These are phyloP conservation scores for Alternaria sp. DNA, from an alignment of 2,329 filamentous ascomycete genomes.

Conservation along the genomic window DNA sequence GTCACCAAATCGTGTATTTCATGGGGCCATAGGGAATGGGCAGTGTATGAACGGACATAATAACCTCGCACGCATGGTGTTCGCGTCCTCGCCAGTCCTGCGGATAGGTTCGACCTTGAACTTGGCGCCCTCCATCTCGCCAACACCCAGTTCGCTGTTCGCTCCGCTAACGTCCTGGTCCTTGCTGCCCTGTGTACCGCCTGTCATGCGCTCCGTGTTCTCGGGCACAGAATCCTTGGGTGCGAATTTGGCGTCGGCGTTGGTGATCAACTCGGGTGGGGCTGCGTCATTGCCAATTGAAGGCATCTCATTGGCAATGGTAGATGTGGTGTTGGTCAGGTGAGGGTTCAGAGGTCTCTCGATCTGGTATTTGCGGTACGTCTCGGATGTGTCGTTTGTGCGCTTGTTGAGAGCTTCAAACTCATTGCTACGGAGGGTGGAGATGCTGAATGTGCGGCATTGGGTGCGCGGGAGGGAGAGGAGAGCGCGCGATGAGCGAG, in stretches of 20 bases:
- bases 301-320: slow-evolving; percentile 68
- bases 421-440: slow-evolving; percentile 42
- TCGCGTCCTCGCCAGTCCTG: slow-evolving; percentile 79
- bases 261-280: slow-evolving; percentile 67
- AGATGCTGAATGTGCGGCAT: slow-evolving; percentile 48
- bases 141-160: slow-evolving; percentile 37
- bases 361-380: slow-evolving; percentile 63
- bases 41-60: slow-evolving; percentile 61
- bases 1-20: background rate
- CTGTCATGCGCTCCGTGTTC: slow-evolving; percentile 70
- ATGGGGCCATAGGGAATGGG: background rate
- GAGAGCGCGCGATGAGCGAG: slow-evolving; percentile 54
- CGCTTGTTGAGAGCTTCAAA: slow-evolving; percentile 57
- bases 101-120: slow-evolving; percentile 92
- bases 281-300: slow-evolving; percentile 62
- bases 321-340: slow-evolving; percentile 69
- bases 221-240: slow-evolving; percentile 67
- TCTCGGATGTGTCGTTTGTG: slow-evolving; percentile 59
- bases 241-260: slow-evolving; percentile 61
- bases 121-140: slow-evolving; percentile 55
- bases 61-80: slow-evolving; percentile 88
- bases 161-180: slow-evolving; percentile 39
- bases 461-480: slow-evolving; percentile 44
- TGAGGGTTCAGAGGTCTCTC: slow-evolving; percentile 66
- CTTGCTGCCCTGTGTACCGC: slow-evolving; percentile 63